A percentile compares a stretch with the other conserved stretches of the same genome.
These are phyloP conservation scores for Voacanga thouarsii DNA, from an alignment of 257 asterid genomes.

Conservation along the genomic window DNA sequence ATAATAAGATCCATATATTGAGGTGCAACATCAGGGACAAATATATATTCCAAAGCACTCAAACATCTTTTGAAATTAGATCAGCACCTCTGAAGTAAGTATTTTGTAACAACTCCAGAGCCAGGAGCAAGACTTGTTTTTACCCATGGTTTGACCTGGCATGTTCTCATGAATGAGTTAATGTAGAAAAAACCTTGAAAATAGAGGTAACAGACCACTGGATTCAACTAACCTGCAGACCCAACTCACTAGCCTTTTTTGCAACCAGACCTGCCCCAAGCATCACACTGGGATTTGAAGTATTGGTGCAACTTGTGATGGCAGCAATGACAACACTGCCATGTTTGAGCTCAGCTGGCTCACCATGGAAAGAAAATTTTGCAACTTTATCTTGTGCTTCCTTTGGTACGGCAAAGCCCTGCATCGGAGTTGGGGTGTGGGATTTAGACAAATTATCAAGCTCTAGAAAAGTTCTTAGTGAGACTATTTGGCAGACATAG, in stretches of 20 bases:
- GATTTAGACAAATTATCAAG: background rate
- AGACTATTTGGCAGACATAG: background rate
- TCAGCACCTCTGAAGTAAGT: conserved; percentile 70
- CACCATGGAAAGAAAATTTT: conserved; percentile 73
- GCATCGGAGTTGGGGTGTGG: conserved; percentile 6
- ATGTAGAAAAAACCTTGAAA: conserved; percentile 14
- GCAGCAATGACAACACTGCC: conserved; percentile 98
- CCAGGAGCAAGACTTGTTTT: conserved; percentile 99
- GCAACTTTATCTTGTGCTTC: conserved; percentile 79
- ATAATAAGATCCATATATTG: conserved; percentile 12
- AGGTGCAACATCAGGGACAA: background rate
- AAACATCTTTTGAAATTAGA: conserved; percentile 3
- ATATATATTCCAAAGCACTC: background rate
- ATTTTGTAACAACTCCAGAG: conserved; percentile 88
- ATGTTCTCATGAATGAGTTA: conserved; percentile 17
- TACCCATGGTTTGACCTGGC: conserved; percentile 96
- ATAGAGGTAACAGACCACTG: background rate
- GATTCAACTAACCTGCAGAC: conserved; percentile 60
- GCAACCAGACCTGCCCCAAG: conserved; percentile 97
- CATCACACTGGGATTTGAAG: conserved; percentile 97
- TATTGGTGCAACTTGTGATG: conserved; percentile 93
- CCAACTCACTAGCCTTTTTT: conserved; percentile 82
- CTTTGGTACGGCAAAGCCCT: conserved; percentile 95
- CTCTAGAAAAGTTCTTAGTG: background rate
- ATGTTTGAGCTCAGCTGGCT: conserved; percentile 91